Evolutionary conservation across 2,329 filamentous ascomycete species (phyloP), one percentile per base, ranked within the genome.

Genomic region (Ophiostoma piceae): DNA sequence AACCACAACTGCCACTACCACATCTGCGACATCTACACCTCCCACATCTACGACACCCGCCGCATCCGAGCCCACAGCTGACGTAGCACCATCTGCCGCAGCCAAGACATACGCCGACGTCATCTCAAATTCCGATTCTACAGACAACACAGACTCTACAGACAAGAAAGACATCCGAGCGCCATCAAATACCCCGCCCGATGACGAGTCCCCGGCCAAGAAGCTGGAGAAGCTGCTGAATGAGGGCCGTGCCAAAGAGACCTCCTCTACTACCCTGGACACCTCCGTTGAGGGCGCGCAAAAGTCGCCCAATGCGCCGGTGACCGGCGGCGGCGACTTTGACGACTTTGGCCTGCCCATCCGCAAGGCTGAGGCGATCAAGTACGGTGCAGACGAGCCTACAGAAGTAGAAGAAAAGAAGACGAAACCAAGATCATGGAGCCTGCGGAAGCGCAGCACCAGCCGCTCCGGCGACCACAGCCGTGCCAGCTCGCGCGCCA

Each of bases 261-360:
- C 11, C 22, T 2, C 51, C 4, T 9, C 14, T 26, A 14, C 51
- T n/a, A 3, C 12, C 54, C 9, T n/a, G 7, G 60, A 64, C 16
- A 3, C 32, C 2, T 37, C 35, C 14, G 69, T 67, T 19, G 68
- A 65, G 29, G 70, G 37, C 19, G 67, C 51, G 12, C 65, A 67
- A 16, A 67, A 67, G 66, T 66, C 69, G 1, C 51, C 69, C 67
- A 47, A 73, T 35, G 35, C 71, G 71, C 72, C 71, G 71, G 70
- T 73, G 73, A 78, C 77, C 76, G 35, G 62, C 8, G 39, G 37
- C 1, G 62, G 43, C n/a, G 70, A 71, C 39, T 79, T 88, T 71
- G 90, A 92, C 77, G 90, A 92, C 74, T 92, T 92, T 77, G 90
- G 90, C 67, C 80, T 92, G 73, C 89, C 89, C 22, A 84, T 90